Conservation (phyloP, 2,329 filamentous ascomycete genomes). For the Cordyceps cateniannulata region DNA sequence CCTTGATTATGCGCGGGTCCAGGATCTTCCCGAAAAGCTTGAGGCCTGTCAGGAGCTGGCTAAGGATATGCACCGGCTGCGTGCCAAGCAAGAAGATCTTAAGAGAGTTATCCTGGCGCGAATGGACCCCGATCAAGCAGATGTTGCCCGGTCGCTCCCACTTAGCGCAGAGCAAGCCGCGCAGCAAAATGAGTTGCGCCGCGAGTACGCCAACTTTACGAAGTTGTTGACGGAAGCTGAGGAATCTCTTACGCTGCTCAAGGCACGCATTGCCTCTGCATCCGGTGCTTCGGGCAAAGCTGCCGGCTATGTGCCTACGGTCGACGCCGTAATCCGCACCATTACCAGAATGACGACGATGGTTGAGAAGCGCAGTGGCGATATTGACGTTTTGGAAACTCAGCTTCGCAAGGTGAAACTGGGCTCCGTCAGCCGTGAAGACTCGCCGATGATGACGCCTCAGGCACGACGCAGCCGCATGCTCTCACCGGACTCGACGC, state of each 20-base stretch:
- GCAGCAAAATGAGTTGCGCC: constrained; percentile 77
- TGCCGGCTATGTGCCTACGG: constrained; percentile 61
- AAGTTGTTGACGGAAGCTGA: constrained; percentile 72
- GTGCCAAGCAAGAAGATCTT: constrained; percentile 70
- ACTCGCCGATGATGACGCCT: constrained; percentile 34
- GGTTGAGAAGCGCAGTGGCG: constrained; percentile 84
- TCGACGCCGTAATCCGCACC: constrained; percentile 86
- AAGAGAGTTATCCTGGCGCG: constrained; percentile 66
- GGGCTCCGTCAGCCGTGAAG: constrained; percentile 36
- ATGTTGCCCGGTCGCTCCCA: constrained; percentile 61
- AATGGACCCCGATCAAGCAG: constrained; percentile 59
- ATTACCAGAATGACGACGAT: constrained; percentile 89
- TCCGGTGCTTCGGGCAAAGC: constrained; percentile 42
- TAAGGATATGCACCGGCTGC: constrained; percentile 64
- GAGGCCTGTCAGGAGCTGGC: constrained; percentile 60
- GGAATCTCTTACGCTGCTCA: constrained; percentile 70
- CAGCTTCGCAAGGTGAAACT: constrained; percentile 72
- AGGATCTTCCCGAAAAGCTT: constrained; percentile 62
- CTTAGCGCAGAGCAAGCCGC: constrained; percentile 78
- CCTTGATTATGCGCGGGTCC: constrained; percentile 62
- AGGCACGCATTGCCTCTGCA: constrained; percentile 64
- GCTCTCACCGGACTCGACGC: constrained; percentile 38
- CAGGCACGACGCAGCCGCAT: constrained; percentile 31
- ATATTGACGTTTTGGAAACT: constrained; percentile 83
- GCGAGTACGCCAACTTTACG: constrained; percentile 67